Evolutionary conservation across 2,329 filamentous ascomycete species (phyloP).

Genomic region (Aspergillus nomiae): DNA sequence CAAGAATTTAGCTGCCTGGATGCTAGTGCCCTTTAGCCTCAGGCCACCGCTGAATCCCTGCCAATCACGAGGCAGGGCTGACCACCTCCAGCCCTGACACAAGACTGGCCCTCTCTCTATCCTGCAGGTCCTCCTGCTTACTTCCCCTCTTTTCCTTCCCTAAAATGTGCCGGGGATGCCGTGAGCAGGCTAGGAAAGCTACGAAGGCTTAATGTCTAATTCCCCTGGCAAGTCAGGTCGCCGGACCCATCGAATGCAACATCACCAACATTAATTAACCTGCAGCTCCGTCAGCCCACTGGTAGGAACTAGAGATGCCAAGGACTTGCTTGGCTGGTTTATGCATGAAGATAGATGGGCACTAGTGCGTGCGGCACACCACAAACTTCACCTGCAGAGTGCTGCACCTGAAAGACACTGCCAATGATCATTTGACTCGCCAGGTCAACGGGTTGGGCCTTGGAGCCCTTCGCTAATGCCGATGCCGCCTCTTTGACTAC

Average conservation of each 20-base stretch:
- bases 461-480: background rate
- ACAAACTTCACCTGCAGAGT: conserved; percentile 2
- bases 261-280: background rate
- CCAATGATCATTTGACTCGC: conserved; percentile 9
- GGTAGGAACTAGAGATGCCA: background rate
- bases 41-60: conserved; percentile 1
- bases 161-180: background rate
- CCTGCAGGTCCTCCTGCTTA: background rate
- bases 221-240: background rate
- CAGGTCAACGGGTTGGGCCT: background rate
- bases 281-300: background rate
- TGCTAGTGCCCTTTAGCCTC: background rate
- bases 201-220: background rate
- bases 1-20: conserved; percentile 5
- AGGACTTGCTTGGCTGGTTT: background rate
- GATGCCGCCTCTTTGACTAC: background rate
- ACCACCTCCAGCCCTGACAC: background rate
- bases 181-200: background rate
- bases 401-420: conserved; percentile 4
- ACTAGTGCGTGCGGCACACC: background rate
- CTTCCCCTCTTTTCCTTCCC: background rate
- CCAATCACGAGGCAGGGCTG: background rate
- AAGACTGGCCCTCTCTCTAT: background rate
- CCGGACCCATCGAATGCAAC: background rate
- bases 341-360: background rate